Evolutionary conservation across 352 stramenopile genomes (phyloP).

Genomic region (Aphanomyces astaci): DNA sequence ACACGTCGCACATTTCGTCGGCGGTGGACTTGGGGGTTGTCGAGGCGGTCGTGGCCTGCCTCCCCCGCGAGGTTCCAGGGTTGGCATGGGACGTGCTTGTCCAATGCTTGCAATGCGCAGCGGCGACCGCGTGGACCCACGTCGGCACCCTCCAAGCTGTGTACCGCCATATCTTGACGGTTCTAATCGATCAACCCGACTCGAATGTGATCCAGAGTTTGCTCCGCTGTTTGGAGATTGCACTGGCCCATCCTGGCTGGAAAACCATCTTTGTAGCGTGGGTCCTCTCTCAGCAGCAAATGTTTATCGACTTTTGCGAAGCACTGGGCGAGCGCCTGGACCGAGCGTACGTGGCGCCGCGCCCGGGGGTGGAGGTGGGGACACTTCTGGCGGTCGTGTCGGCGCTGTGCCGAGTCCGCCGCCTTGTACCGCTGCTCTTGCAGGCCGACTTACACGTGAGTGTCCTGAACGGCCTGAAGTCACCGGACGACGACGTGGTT

Average conservation of each 20-base stretch:
- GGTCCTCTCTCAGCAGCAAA: background rate
- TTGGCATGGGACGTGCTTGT: background rate
- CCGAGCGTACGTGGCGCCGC: background rate
- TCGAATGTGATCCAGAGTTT: background rate
- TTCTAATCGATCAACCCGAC: background rate
- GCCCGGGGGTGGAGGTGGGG: background rate
- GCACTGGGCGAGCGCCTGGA: conserved; percentile 3
- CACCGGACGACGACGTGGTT: background rate
- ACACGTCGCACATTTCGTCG: background rate
- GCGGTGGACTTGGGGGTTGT: conserved; percentile 5
- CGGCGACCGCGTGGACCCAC: conserved; percentile 3
- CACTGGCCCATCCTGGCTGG: background rate
- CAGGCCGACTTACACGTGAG: conserved; percentile 8
- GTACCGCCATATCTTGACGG: background rate
- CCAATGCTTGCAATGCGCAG: background rate
- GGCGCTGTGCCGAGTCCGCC: background rate
- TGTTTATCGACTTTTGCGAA: conserved; percentile 18
- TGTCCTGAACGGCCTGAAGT: background rate
- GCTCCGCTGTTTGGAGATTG: background rate
- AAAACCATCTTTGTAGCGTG: conserved; percentile 7
- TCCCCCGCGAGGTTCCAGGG: background rate
- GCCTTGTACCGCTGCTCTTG: background rate
- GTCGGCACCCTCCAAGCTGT: background rate
- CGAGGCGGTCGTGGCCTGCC: background rate
- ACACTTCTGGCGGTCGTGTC: background rate